A percentile compares a stretch with the other conserved stretches of the same genome.
phyloP scores from a whole-genome alignment of 2,329 filamentous ascomycete species.

The Monilinia fructicola region DNA sequence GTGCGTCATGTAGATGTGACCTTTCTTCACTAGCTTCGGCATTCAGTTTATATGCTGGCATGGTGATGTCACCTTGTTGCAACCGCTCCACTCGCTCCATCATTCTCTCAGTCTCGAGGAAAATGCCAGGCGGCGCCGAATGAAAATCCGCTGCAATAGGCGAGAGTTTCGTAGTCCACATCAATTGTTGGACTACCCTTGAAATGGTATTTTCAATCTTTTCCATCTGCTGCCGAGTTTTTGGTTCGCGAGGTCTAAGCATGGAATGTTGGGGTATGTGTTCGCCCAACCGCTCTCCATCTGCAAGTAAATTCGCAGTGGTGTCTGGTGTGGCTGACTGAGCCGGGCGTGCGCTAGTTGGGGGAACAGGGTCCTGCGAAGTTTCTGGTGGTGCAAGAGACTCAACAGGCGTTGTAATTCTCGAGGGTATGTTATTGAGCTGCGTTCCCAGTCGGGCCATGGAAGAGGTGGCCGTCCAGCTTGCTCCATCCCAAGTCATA shows the following conservation, averaged over 20 bases:
- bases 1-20: constrained; percentile 31
- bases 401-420: background rate
- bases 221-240: constrained; percentile 30
- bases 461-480: constrained; percentile 6
- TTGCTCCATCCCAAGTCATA: constrained; percentile 15
- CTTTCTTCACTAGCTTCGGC: constrained; percentile 28
- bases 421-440: background rate
- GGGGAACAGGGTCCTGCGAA: background rate
- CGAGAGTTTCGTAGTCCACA: constrained; percentile 26
- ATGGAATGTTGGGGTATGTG: background rate
- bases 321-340: background rate
- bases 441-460: constrained; percentile 8
- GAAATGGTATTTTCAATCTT: constrained; percentile 31
- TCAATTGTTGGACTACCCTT: constrained; percentile 32
- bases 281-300: constrained; percentile 16
- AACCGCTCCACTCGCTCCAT: constrained; percentile 28
- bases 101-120: constrained; percentile 29
- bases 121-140: constrained; percentile 14
- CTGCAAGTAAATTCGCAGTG: background rate
- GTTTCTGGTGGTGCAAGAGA: background rate
- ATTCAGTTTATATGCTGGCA: constrained; percentile 32
- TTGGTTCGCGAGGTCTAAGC: constrained; percentile 30
- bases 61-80: constrained; percentile 23
- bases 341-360: background rate
- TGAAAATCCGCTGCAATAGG: constrained; percentile 10